These are phyloP conservation scores for Colletotrichum godetiae DNA, from an alignment of 2,329 filamentous ascomycete genomes.

Conservation along the genomic window DNA sequence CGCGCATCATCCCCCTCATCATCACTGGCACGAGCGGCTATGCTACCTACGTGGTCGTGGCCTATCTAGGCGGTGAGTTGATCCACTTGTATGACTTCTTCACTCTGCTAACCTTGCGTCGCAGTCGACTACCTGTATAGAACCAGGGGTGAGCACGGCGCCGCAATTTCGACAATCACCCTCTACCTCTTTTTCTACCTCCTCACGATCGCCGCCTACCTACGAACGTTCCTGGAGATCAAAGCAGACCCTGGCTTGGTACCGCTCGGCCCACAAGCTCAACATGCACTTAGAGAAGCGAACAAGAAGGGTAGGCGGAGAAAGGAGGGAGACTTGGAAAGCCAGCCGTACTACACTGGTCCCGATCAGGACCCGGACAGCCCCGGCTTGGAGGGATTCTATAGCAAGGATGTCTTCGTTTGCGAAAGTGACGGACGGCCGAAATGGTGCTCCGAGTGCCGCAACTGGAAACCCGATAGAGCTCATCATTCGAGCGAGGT, in stretches of 20 bases:
- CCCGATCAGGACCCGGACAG: constrained; percentile 67
- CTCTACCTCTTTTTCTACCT: constrained; percentile 80
- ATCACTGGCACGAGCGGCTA: constrained; percentile 75
- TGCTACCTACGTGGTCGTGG: constrained; percentile 77
- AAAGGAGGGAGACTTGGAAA: constrained; percentile 46
- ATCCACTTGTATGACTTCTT: background rate
- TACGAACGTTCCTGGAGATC: constrained; percentile 77
- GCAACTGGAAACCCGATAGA: constrained; percentile 88
- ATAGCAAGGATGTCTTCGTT: constrained; percentile 84
- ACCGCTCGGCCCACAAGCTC: constrained; percentile 61
- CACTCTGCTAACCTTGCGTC: constrained; percentile 2
- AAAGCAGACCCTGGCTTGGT: constrained; percentile 79
- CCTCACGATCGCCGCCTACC: constrained; percentile 74
- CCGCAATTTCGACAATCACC: constrained; percentile 76
- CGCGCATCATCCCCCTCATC: constrained; percentile 76
- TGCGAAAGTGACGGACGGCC: constrained; percentile 88
- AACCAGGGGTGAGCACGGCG: constrained; percentile 57
- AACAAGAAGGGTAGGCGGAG: constrained; percentile 39
- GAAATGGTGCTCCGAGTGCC: constrained; percentile 85
- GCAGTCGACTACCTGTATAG: constrained; percentile 78
- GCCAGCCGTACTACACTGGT: constrained; percentile 45
- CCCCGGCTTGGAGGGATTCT: constrained; percentile 79
- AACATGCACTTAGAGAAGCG: constrained; percentile 25
- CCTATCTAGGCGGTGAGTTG: constrained; percentile 73
- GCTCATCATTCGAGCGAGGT: constrained; percentile 89